phyloP scores from a whole-genome alignment of 257 asterid species.

The Solanum microdontum region DNA sequence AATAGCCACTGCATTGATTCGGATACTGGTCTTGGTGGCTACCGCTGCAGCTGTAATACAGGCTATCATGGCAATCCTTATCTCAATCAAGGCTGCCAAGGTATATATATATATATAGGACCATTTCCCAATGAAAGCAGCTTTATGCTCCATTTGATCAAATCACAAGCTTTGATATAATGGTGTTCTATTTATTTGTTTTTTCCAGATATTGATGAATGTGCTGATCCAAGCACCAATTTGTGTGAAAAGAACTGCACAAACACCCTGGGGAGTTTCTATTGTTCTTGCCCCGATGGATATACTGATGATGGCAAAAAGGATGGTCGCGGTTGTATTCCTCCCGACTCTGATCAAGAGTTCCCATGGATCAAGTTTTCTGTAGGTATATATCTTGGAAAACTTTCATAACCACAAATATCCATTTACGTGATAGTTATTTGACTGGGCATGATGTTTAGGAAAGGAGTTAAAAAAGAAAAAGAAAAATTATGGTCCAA shows the following conservation, averaged over 20 bases:
- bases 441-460: no score
- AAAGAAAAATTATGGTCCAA: no score
- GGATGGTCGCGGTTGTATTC: constrained; percentile 37
- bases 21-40: not conserved
- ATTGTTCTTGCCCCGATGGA: constrained; percentile 39
- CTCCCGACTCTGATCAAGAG: constrained; percentile 6
- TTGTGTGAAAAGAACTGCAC: constrained; percentile 35
- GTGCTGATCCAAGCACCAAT: constrained; percentile 8
- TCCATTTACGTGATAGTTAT: no score
- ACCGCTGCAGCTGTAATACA: constrained; percentile 3
- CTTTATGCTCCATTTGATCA: not conserved
- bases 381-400: constrained; percentile 16
- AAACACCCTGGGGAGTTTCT: constrained; percentile 24
- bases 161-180: no score
- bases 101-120: not conserved
- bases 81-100: constrained; percentile 12
- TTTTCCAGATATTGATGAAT: constrained; percentile 41
- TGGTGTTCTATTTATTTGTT: not conserved
- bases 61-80: constrained; percentile 13
- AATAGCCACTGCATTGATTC: constrained; percentile 3
- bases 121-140: no score
- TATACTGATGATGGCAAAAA: constrained; percentile 29
- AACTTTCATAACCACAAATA: not conserved
- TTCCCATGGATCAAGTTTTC: constrained; percentile 40
- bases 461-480: no score